These are phyloP conservation scores for Beta macrorhiza DNA, from an alignment of 179 eudicot genomes.

Conservation along the genomic window DNA sequence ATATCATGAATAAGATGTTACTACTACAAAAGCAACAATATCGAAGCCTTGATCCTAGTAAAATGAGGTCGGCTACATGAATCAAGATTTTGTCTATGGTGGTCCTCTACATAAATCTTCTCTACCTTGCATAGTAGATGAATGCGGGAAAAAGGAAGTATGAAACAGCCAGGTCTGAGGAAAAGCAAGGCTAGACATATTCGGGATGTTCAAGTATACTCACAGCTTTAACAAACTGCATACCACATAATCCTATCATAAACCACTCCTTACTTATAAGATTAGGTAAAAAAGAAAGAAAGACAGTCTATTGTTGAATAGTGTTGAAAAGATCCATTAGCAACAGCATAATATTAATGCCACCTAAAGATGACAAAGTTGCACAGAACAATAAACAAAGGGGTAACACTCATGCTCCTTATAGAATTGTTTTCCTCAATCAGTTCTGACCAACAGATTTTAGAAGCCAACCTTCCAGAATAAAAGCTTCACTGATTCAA, in stretches of 20 bases:
- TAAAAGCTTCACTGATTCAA: neutral
- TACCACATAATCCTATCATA: neutral
- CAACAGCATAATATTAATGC: neutral
- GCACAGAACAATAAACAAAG: neutral
- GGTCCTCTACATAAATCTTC: too few relatives aligned
- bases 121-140: constrained; percentile 2
- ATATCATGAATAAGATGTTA: constrained; percentile 23
- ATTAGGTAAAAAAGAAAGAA: neutral
- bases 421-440: neutral
- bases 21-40: neutral
- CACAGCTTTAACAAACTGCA: too few relatives aligned
- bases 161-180: neutral
- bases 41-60: too few relatives aligned
- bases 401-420: neutral
- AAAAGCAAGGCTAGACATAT: constrained; percentile 5
- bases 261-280: neutral
- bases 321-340: neutral
- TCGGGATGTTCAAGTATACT: neutral
- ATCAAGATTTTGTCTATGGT: too few relatives aligned
- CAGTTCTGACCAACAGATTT: neutral
- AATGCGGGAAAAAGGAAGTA: neutral
- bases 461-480: neutral
- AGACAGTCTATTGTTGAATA: neutral
- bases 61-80: too few relatives aligned
- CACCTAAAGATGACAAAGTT: neutral